phyloP scores from a whole-genome alignment of 208 protist genomes.

The Acanthamoeba lenticulata region DNA sequence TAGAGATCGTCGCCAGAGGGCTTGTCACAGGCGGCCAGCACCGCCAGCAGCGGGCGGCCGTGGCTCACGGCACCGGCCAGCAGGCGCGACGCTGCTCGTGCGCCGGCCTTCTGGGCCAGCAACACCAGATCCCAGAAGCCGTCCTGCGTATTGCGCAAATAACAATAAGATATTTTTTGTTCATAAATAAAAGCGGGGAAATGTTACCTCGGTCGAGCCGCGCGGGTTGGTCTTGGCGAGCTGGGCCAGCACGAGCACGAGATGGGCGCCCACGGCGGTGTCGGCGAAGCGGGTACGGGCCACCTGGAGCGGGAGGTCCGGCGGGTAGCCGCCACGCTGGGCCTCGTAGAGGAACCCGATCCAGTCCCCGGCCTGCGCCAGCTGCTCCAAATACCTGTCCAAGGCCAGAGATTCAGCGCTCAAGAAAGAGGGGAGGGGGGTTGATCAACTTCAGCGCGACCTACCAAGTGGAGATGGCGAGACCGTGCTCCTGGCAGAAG shows the following conservation, averaged over 20 bases:
- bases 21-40: background rate
- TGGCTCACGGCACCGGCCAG: background rate
- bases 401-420: background rate
- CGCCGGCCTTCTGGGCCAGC: background rate
- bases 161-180: no score
- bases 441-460: background rate
- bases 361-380: slow-evolving; percentile 39
- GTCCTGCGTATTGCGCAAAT: background rate
- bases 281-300: background rate
- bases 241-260: background rate
- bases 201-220: background rate
- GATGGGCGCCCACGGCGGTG: background rate
- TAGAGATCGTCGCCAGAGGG: background rate
- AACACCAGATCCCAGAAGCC: background rate
- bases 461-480: background rate
- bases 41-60: background rate
- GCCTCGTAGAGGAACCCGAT: slow-evolving; percentile 19
- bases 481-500: background rate
- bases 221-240: background rate
- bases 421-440: background rate
- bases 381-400: background rate
- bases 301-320: background rate
- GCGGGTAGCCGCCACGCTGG: background rate
- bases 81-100: background rate
- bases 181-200: background rate